phyloP scores from a whole-genome alignment of 2,329 filamentous ascomycete species.

The Fusarium dlaminii region DNA sequence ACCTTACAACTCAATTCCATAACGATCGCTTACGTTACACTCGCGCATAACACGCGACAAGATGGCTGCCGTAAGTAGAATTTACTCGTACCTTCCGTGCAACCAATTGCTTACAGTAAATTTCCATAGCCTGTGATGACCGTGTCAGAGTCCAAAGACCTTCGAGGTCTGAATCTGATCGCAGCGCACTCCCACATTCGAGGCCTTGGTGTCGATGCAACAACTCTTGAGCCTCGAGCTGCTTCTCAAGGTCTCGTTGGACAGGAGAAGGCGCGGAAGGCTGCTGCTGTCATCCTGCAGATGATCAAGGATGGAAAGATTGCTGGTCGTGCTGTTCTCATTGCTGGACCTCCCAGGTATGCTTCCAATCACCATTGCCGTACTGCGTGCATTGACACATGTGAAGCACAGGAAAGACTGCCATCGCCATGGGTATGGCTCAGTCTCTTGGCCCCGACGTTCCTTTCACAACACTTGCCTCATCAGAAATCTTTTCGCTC shows the following conservation, averaged over 20 bases:
- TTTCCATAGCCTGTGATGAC: slow-evolving; percentile 69
- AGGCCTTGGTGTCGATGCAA: slow-evolving; percentile 90
- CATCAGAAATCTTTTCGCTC: slow-evolving; percentile 96
- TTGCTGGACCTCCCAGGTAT: slow-evolving; percentile 89
- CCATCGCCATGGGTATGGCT: slow-evolving; percentile 98
- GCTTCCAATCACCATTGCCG: slow-evolving; percentile 11
- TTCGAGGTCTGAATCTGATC: slow-evolving; percentile 95
- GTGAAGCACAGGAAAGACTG: slow-evolving; percentile 91
- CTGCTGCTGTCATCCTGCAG: slow-evolving; percentile 93
- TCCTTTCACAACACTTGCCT: slow-evolving; percentile 94
- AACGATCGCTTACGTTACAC: slow-evolving; percentile 3
- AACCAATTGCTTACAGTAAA: slow-evolving; percentile 34
- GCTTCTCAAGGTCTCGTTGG: slow-evolving; percentile 94
- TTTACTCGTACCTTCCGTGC: slow-evolving; percentile 4
- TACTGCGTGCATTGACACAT: slow-evolving; percentile 26
- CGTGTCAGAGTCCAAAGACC: slow-evolving; percentile 93
- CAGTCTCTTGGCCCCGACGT: slow-evolving; percentile 94
- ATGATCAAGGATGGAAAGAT: slow-evolving; percentile 99
- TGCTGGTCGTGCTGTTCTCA: slow-evolving; percentile 91
- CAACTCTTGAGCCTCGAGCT: slow-evolving; percentile 86
- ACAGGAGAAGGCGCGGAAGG: slow-evolving; percentile 95
- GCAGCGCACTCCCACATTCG: slow-evolving; percentile 98
- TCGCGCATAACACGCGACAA: slow-evolving; percentile 45
- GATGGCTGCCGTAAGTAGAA: slow-evolving; percentile 63
- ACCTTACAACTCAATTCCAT: slow-evolving; percentile 22